Percentiles rank a stretch among this genome's conserved stretches.
Conservation (phyloP, 768 basidiomycete species). For the Butyriboletus loyo region DNA sequence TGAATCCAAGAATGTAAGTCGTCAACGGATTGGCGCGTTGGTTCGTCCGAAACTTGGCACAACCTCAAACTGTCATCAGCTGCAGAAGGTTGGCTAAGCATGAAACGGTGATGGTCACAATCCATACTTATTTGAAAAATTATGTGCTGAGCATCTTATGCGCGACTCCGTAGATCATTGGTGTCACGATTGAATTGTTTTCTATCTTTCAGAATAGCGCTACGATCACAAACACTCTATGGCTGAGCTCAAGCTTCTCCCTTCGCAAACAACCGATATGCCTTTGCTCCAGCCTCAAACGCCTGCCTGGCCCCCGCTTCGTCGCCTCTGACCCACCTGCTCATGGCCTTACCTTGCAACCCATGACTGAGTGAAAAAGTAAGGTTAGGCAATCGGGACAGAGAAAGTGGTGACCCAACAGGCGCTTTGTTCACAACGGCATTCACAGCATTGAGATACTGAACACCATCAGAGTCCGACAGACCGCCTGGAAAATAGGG, state of each 20-base stretch:
- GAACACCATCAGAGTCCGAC: constrained; percentile 37
- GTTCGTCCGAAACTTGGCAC: not conserved
- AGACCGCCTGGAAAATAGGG: constrained; percentile 37
- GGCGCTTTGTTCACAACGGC: constrained; percentile 34
- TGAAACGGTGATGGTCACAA: not conserved
- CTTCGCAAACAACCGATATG: constrained; percentile 41
- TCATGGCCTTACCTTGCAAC: constrained; percentile 49
- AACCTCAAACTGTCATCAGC: not conserved
- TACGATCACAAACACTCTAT: not conserved
- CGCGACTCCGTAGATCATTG: not conserved
- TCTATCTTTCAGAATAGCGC: not conserved
- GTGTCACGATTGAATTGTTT: not conserved
- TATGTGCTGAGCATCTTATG: not conserved
- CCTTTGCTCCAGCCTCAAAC: constrained; percentile 42
- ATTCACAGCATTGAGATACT: constrained; percentile 43
- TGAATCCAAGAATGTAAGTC: not conserved
- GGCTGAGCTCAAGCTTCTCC: constrained; percentile 25
- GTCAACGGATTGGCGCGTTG: not conserved
- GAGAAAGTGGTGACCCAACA: constrained; percentile 27
- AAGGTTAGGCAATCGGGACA: constrained; percentile 41
- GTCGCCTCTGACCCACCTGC: constrained; percentile 46
- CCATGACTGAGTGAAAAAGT: constrained; percentile 51
- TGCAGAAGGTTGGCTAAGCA: not conserved
- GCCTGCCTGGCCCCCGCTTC: constrained; percentile 37
- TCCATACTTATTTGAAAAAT: too few relatives aligned